Evolutionary conservation across 2,329 filamentous ascomycete species (phyloP).

Genomic region (Mycosphaerelloides madeirae): DNA sequence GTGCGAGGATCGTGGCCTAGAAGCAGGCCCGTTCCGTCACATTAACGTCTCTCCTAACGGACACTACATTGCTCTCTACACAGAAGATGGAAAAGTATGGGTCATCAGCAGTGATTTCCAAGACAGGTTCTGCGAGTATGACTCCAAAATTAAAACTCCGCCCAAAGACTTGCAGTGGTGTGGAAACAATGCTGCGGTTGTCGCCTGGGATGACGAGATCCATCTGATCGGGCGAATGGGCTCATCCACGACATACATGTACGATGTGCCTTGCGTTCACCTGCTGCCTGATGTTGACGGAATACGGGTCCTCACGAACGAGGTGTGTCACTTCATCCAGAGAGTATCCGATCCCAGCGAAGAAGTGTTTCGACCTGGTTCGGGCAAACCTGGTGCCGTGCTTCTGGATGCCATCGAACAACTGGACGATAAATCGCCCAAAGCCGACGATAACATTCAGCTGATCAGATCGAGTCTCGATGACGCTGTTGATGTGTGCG

Average conservation of each 20-base stretch:
- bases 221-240: slow-evolving; percentile 86
- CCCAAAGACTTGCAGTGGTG: slow-evolving; percentile 94
- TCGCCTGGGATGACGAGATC: slow-evolving; percentile 97
- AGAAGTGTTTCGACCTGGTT: slow-evolving; percentile 83
- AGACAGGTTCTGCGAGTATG: slow-evolving; percentile 83
- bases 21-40: slow-evolving; percentile 88
- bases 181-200: slow-evolving; percentile 84
- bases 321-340: slow-evolving; percentile 96
- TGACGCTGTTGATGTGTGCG: slow-evolving; percentile 89
- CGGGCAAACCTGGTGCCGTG: slow-evolving; percentile 85
- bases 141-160: slow-evolving; percentile 76
- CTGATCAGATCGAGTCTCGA: slow-evolving; percentile 81
- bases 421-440: slow-evolving; percentile 87
- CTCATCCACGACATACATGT: slow-evolving; percentile 59
- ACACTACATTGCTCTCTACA: slow-evolving; percentile 82
- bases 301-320: slow-evolving; percentile 83
- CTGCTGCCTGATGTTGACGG: slow-evolving; percentile 84
- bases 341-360: slow-evolving; percentile 68
- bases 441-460: slow-evolving; percentile 96
- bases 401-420: slow-evolving; percentile 87
- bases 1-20: slow-evolving; percentile 82
- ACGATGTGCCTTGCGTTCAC: slow-evolving; percentile 88
- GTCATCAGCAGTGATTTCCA: slow-evolving; percentile 95
- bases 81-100: slow-evolving; percentile 77
- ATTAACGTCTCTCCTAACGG: slow-evolving; percentile 89